Percentiles rank a stretch among this genome's conserved stretches.
phyloP scores from a whole-genome alignment of 1,284 basidiomycete species.

The Coniferiporia sulphurascens region DNA sequence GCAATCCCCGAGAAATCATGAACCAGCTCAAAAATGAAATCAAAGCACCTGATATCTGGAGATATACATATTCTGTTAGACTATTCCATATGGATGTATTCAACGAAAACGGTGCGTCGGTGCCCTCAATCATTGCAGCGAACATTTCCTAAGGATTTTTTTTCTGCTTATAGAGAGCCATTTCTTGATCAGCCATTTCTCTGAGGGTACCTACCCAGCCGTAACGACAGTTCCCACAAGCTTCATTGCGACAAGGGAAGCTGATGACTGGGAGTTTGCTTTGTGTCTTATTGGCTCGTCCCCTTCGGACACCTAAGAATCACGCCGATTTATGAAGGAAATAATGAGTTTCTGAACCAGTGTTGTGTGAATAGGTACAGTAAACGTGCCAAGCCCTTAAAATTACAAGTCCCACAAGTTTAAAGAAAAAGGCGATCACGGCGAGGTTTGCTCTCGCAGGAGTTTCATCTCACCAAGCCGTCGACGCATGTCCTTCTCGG shows the following conservation, averaged over 20 bases:
- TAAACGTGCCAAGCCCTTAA: background rate
- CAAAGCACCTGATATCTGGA: background rate
- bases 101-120: slow-evolving; percentile 13
- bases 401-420: background rate
- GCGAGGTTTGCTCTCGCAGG: slow-evolving; percentile 52
- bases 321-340: too few relatives aligned
- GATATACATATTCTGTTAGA: slow-evolving; percentile 13
- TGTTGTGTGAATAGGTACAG: background rate
- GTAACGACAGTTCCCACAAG: slow-evolving; percentile 20
- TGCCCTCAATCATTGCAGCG: background rate
- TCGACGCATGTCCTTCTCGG: slow-evolving; percentile 82
- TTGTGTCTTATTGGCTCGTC: slow-evolving; percentile 19
- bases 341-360: background rate
- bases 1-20: background rate
- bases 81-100: slow-evolving; percentile 12
- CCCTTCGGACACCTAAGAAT: background rate
- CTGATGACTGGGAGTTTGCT: slow-evolving; percentile 21
- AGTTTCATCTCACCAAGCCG: slow-evolving; percentile 75
- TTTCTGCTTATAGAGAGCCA: background rate
- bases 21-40: slow-evolving; percentile 3
- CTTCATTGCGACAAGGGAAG: slow-evolving; percentile 18
- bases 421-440: slow-evolving; percentile 29
- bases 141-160: background rate
- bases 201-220: background rate
- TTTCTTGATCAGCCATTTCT: slow-evolving; percentile 3